Evolutionary conservation across 176 grass and related monocot genomes (phyloP).

Genomic region (Zizania latifolia): DNA sequence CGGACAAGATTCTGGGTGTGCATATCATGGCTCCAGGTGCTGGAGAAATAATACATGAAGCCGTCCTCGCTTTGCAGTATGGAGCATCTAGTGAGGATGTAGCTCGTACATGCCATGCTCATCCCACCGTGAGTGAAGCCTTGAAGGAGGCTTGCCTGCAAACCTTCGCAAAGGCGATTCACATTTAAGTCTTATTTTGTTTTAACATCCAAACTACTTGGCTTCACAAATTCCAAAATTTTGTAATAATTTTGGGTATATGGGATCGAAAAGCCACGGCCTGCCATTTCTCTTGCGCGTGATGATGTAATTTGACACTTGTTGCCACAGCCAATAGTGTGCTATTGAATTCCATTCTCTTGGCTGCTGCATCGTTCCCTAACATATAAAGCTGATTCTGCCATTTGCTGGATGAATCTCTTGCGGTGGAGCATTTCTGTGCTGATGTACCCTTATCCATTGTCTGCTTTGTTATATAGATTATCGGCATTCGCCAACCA

Average conservation of each 20-base stretch:
- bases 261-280: slow-evolving; percentile 2
- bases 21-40: slow-evolving; percentile 94
- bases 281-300: slow-evolving; percentile 2
- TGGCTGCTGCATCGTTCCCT: background rate
- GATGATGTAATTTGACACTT: slow-evolving; percentile 20
- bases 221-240: slow-evolving; percentile 30
- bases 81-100: slow-evolving; percentile 96
- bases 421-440: background rate
- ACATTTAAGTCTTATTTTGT: slow-evolving; percentile 47
- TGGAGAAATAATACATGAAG: slow-evolving; percentile 94
- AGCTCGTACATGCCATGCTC: slow-evolving; percentile 87
- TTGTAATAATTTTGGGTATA: slow-evolving; percentile 37
- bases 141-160: slow-evolving; percentile 95
- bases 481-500: background rate
- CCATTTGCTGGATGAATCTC: background rate
- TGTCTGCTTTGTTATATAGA: background rate
- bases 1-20: slow-evolving; percentile 87
- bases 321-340: background rate
- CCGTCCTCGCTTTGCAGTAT: slow-evolving; percentile 82
- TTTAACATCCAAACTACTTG: slow-evolving; percentile 18
- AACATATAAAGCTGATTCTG: background rate
- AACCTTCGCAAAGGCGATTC: slow-evolving; percentile 85
- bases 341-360: background rate
- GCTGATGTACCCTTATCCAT: background rate
- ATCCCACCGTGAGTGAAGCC: slow-evolving; percentile 94